Conservation (phyloP, 352 stramenopile species). For the Saprolegnia diclina region DNA sequence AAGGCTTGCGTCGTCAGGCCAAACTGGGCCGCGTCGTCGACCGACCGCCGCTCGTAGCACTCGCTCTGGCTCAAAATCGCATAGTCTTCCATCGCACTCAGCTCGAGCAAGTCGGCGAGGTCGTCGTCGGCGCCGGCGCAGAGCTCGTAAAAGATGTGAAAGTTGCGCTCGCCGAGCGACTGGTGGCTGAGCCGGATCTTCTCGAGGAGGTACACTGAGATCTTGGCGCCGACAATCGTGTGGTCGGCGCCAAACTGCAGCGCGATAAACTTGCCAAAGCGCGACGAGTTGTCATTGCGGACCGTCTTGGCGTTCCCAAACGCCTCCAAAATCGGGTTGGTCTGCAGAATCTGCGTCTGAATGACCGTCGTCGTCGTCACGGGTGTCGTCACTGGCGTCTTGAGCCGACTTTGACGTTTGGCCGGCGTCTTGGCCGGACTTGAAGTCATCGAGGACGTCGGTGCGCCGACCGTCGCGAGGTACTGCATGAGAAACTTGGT, state of each 20-base stretch:
- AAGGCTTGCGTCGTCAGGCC: slow-evolving; percentile 67
- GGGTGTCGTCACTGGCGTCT: slow-evolving; percentile 30
- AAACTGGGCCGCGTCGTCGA: slow-evolving; percentile 51
- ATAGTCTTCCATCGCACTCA: slow-evolving; percentile 70
- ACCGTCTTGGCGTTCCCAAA: slow-evolving; percentile 97
- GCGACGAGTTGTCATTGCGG: slow-evolving; percentile 94
- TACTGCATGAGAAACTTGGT: slow-evolving; percentile 97
- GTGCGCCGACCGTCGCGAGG: slow-evolving; percentile 79
- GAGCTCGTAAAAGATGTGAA: slow-evolving; percentile 96
- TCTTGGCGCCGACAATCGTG: slow-evolving; percentile 87
- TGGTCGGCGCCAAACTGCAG: slow-evolving; percentile 76
- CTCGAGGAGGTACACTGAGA: slow-evolving; percentile 96
- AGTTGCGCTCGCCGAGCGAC: slow-evolving; percentile 88
- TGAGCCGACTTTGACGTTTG: slow-evolving; percentile 4
- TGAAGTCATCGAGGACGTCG: neutral
- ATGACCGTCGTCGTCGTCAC: slow-evolving; percentile 49
- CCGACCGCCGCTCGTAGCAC: slow-evolving; percentile 47
- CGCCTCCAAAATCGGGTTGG: slow-evolving; percentile 95
- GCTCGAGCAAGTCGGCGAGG: slow-evolving; percentile 53
- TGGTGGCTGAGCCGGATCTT: slow-evolving; percentile 94
- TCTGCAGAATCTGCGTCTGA: slow-evolving; percentile 88
- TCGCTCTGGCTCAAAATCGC: slow-evolving; percentile 85
- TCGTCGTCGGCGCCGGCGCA: slow-evolving; percentile 69
- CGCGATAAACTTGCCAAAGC: slow-evolving; percentile 96
- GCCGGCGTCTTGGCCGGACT: neutral